Evolutionary conservation across 1,139 yeast species (phyloP), one percentile per base, ranked within the genome.

Genomic region (Saccharomycopsis crataegensis): DNA sequence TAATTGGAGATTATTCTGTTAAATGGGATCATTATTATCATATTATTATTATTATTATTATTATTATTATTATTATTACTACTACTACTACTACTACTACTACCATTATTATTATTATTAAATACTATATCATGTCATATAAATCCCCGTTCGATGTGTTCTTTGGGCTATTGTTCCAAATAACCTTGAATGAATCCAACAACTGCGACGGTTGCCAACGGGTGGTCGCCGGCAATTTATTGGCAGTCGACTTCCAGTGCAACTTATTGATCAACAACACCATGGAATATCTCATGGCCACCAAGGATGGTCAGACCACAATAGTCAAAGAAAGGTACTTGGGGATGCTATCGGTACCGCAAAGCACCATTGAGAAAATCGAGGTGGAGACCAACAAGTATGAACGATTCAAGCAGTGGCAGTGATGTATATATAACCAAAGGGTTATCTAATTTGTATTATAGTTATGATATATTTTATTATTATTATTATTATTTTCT

Each of bases 291-390:
- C 11, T 47, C 9, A 12, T 2, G 12, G 37, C 22, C 16, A 28
- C 12, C 41, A 49, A 43, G 9, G 17, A 14, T 37, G 37, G 16
- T 3, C 28, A 33, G n/a, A 8, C 8, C n/a, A 7, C 14, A 32
- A 22, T 43, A 8, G 9, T 46, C 9, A 46, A 43, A 36, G 8
- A 43, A 5, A 28, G 56, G 40, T 48, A 37, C 34, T 40, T 54
- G 33, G 57, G 57, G 28, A 48, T 54, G 55, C 14, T 54, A 9
- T 48, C 52, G 16, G 38, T 54, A 7, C 57, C 57, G 9, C 16
- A 33, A 16, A 32, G 34, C 16, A 28, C 47, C 7, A 54, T 54
- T 28, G 57, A 52, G 34, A 48, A 43, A 38, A 45, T 54, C 3
- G 56, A 54, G 34, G 51, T 48, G 8, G 51, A 52, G 22, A 48